A percentile compares a stretch with the other conserved stretches of the same genome.
These are phyloP conservation scores for Aspergillus luchuensis DNA, from an alignment of 2,329 filamentous ascomycete species.

Conservation along the genomic window DNA sequence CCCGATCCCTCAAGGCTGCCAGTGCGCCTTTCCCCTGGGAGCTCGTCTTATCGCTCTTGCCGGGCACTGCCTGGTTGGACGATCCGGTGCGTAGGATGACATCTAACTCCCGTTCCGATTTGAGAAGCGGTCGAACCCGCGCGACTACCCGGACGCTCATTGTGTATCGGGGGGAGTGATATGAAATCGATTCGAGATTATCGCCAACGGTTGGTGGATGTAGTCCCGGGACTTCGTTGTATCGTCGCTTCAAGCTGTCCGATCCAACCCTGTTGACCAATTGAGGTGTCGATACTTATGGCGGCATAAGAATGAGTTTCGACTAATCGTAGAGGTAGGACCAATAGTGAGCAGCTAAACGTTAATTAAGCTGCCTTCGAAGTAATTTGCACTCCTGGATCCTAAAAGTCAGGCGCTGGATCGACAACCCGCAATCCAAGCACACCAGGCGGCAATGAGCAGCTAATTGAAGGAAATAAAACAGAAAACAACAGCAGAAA, in stretches of 20 bases:
- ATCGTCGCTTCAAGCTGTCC: background rate
- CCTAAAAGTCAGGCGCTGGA: background rate
- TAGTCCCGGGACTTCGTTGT: background rate
- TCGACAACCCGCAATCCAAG: background rate
- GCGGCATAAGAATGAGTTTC: background rate
- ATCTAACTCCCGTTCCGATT: conserved; percentile 83
- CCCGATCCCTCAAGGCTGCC: conserved; percentile 52
- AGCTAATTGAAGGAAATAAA: background rate
- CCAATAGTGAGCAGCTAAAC: background rate
- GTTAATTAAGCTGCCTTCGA: background rate
- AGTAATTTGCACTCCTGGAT: background rate
- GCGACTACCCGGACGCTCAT: conserved; percentile 79
- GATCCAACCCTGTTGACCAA: background rate
- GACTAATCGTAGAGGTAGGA: background rate
- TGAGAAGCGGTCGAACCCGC: conserved; percentile 82
- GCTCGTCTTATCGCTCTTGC: conserved; percentile 30
- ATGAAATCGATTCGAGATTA: background rate
- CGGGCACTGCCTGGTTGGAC: conserved; percentile 19
- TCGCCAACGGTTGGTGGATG: background rate
- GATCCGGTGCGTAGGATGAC: conserved; percentile 75
- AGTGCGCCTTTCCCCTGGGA: conserved; percentile 27
- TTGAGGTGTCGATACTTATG: background rate
- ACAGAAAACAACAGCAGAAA: conserved; percentile 13
- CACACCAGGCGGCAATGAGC: conserved; percentile 12
- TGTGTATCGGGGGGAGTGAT: conserved; percentile 15